Conservation (phyloP, 73 alveolate genomes). For the Uronychia setigera region DNA sequence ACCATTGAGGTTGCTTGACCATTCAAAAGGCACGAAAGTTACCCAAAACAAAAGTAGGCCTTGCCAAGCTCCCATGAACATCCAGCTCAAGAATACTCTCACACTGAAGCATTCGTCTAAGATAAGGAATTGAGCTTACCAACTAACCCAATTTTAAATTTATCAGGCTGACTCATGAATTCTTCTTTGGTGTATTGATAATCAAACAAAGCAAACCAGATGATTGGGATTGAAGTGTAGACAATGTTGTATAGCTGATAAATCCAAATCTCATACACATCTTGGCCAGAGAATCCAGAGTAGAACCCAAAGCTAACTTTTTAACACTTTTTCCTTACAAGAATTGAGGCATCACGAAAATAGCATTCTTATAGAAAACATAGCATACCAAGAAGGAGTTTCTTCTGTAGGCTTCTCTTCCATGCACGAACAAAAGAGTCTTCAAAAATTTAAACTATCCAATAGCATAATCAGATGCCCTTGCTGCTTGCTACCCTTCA, state of each 20-base stretch:
- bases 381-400: constrained; percentile 84
- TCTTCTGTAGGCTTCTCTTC: constrained; percentile 95
- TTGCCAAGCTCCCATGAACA: constrained; percentile 75
- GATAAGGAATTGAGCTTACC: too few species aligned
- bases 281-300: constrained; percentile 87
- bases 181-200: constrained; percentile 62
- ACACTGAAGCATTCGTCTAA: constrained; percentile 68
- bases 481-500: constrained; percentile 96
- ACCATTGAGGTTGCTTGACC: constrained; percentile 38
- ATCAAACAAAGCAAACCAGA: constrained; percentile 91
- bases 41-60: constrained; percentile 64
- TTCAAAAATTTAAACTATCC: constrained; percentile 76
- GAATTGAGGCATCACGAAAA: constrained; percentile 75
- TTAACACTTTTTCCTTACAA: too few species aligned
- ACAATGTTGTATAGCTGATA: constrained; percentile 90
- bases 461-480: constrained; percentile 89
- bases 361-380: constrained; percentile 89
- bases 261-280: constrained; percentile 86
- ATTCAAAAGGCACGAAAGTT: constrained; percentile 63
- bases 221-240: constrained; percentile 86
- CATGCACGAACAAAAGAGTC: constrained; percentile 78
- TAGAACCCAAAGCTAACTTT: constrained; percentile 90
- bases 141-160: constrained; percentile 73
- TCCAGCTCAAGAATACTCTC: constrained; percentile 82
- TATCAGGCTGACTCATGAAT: constrained; percentile 61